phyloP scores from a whole-genome alignment of 371 early-diverging fungal genomes.

The Homolaphlyctis polyrhiza region DNA sequence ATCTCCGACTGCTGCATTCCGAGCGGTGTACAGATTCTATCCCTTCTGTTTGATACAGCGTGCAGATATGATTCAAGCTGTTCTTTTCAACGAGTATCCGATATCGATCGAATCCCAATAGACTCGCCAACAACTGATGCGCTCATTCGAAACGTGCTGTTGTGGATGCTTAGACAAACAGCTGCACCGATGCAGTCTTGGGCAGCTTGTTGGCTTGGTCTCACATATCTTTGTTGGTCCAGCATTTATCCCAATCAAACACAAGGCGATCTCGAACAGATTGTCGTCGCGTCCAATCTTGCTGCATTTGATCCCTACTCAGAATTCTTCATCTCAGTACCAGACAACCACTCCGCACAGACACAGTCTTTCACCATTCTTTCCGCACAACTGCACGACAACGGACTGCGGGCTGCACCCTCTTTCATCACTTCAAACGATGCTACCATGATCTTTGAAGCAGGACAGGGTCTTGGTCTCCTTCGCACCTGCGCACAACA shows the following conservation, averaged over 20 bases:
- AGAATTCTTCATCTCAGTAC: background rate
- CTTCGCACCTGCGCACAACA: too few species aligned
- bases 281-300: background rate
- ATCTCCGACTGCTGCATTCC: background rate
- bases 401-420: too few species aligned
- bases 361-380: too few species aligned
- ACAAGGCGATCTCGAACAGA: background rate
- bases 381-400: too few species aligned
- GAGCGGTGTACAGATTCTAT: background rate
- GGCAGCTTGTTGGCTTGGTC: background rate
- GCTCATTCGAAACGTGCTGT: background rate
- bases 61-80: background rate
- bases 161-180: background rate
- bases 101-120: too few species aligned
- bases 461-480: too few species aligned
- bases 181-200: background rate
- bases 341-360: background rate
- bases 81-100: background rate
- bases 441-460: too few species aligned
- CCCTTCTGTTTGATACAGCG: background rate
- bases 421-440: too few species aligned
- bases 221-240: background rate
- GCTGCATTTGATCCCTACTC: background rate
- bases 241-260: background rate
- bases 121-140: background rate